Conservation (phyloP, 2,329 filamentous ascomycete genomes). For the Boeremia exigua region DNA sequence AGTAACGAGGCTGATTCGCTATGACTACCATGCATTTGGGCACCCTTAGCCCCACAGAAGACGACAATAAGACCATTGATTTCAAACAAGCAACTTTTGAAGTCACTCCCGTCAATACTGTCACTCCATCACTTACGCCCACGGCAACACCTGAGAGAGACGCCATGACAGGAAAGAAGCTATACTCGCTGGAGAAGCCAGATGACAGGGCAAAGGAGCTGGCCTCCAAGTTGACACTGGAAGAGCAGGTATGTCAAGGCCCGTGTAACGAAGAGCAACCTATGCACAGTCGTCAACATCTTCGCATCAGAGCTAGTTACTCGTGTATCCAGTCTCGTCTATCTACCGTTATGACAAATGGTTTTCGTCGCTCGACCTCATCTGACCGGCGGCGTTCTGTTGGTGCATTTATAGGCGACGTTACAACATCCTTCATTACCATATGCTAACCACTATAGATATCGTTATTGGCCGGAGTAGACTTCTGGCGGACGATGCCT, state of each 20-base stretch:
- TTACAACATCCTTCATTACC: background rate
- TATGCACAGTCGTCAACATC: background rate
- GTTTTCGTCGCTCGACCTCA: no score
- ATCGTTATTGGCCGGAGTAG: conserved; percentile 58
- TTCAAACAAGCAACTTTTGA: conserved; percentile 43
- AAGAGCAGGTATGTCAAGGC: conserved; percentile 46
- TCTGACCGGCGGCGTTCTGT: no score
- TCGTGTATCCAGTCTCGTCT: background rate
- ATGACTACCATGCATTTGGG: conserved; percentile 43
- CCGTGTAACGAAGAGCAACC: background rate
- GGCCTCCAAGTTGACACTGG: conserved; percentile 45
- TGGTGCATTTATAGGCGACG: no score
- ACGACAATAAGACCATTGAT: conserved; percentile 31
- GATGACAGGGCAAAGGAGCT: conserved; percentile 45
- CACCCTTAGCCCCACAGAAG: conserved; percentile 35
- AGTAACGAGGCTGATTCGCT: conserved; percentile 31
- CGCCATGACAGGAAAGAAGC: conserved; percentile 43
- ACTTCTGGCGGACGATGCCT: conserved; percentile 73
- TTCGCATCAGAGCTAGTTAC: no score
- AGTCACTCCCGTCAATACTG: conserved; percentile 35
- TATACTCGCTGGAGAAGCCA: conserved; percentile 39
- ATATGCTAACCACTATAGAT: conserved; percentile 41
- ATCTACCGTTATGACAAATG: no score
- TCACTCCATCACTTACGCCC: conserved; percentile 39
- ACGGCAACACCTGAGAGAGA: conserved; percentile 30